Evolutionary conservation across 2,329 filamentous ascomycete species (phyloP), one percentile per base, ranked within the genome.

Genomic region (Paraphoma chrysanthemicola): DNA sequence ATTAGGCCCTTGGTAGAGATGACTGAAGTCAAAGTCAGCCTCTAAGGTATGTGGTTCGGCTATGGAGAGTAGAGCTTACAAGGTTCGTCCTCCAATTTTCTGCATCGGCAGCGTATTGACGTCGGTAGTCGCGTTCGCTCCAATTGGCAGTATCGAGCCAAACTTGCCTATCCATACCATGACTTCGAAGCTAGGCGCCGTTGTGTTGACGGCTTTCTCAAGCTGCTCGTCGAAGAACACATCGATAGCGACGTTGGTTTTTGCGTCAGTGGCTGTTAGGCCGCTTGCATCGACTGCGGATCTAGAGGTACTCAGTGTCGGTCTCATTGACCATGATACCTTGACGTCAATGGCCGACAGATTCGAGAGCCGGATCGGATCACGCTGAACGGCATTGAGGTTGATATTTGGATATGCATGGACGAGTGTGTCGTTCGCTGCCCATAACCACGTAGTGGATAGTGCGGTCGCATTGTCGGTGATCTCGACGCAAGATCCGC

Each of bases 111-210:
- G 30, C 28, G 14, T 53, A 6, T 23, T 30, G 10, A 33, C 28
- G 6, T 42, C 9, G 3, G 5, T 18, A 42, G 10, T 47, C 2
- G 30, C 31, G 2, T 29, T 16, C 16, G 50, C 50, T 17, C 50
- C 50, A 29, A 53, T 53, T 1, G 50, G 50, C 17, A 53, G 12
- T 9, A 53, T 53, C 6, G 50, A 42, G 7, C 50, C 50, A 10
- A 41, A 53, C 18, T 53, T 46, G 18, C 50, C 50, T 10, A 53
- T 53, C 50, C 50, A 53, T 6, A 53, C 50, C 50, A 53, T 53
- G n/a, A 53, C 36, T 47, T 53, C 50, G 31, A 46, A 53, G 16
- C 33, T 46, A 17, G 50, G 50, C 47, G 50, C 50, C 2, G 50
- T 53, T 18, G 50, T 53, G 18, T 46, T 53, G 17, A 53, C 50